Conservation (phyloP, 305 asterid genomes). For the Solanum aculeatissimum region DNA sequence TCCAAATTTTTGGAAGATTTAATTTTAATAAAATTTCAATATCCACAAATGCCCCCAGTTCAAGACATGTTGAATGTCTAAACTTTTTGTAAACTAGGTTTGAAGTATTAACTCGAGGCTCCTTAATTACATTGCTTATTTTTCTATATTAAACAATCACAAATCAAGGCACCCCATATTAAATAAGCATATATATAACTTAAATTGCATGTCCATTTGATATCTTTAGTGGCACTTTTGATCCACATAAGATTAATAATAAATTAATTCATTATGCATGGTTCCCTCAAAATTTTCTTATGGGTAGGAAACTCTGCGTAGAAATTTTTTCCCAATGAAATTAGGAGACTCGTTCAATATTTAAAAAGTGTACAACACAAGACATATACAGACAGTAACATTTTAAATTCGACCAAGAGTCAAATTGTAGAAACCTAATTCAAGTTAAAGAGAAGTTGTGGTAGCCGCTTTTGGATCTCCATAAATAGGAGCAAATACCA, state of each 20-base stretch:
- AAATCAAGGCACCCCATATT: not conserved
- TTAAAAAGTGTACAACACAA: not conserved
- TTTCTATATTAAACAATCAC: not conserved
- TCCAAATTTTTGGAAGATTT: not conserved
- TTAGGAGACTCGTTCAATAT: not conserved
- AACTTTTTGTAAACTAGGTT: not conserved
- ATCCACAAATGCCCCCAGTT: not conserved
- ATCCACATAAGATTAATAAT: not conserved
- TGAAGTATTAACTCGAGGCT: not conserved
- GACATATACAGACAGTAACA: not conserved
- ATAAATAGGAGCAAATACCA: not conserved
- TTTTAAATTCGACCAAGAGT: not conserved
- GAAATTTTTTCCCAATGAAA: not conserved
- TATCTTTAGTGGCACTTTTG: not conserved
- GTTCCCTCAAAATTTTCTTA: not conserved
- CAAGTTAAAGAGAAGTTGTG: not conserved
- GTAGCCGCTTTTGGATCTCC: not conserved
- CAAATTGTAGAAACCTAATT: not conserved
- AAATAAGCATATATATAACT: not conserved
- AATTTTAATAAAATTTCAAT: not conserved
- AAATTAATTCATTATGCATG: not conserved
- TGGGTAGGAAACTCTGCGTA: not conserved
- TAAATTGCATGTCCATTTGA: not conserved
- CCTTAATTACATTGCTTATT: not conserved
- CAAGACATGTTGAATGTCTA: not conserved